Base-by-base conservation (phyloP, 495 filamentous ascomycete genomes). In the Neurospora terricola region DNA sequence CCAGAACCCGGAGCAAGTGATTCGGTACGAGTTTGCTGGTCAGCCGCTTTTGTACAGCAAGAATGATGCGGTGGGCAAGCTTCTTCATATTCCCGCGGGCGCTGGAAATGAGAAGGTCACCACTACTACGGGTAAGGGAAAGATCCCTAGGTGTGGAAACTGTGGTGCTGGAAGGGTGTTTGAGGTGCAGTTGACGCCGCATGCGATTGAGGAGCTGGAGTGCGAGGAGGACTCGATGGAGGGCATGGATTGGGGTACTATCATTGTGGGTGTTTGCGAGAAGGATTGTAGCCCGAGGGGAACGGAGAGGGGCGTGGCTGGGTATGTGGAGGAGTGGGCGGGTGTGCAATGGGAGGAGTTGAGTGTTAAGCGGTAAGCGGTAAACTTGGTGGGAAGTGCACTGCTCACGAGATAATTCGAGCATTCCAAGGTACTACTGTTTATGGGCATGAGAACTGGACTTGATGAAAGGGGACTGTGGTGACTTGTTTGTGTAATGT, bases 231-330 rank as follows among this genome's bases (percentile, higher is more conserved):
- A 88, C 74, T 88, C 89, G 14, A 78, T 97, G 71, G 93, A 95
- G 45, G 96, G 96, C 0, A 98, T 99, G 96, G 96, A 99, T 76
- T 99, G 96, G 96, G 96, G 96, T 0, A 97, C 92, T 16, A 86
- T 99, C n/a, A 88, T 98, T 62, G 80, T 98, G n/a, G 93, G 89
- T 0, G 94, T 96, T 27, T 99, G 96, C 75, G 80, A 78, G 77
- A 80, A 43, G 76, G 76, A 77, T 74, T 83, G 75, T 76, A 78
- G 73, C 77, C 75, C 74, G 76, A 74, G 73, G 71, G 81, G 74
- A 48, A 75, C 72, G 36, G 74, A 9, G 42, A 78, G 9, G 18
- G 79, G 73, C 36, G 76, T 77, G 77, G 79, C 75, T 38, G 80
- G 76, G 1, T 98, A 94, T 83, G 76, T 94, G 48, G 96, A 98